A percentile compares a stretch with the other conserved stretches of the same genome.
Conservation (phyloP, 441 rosid species). For the Eruca vesicaria region DNA sequence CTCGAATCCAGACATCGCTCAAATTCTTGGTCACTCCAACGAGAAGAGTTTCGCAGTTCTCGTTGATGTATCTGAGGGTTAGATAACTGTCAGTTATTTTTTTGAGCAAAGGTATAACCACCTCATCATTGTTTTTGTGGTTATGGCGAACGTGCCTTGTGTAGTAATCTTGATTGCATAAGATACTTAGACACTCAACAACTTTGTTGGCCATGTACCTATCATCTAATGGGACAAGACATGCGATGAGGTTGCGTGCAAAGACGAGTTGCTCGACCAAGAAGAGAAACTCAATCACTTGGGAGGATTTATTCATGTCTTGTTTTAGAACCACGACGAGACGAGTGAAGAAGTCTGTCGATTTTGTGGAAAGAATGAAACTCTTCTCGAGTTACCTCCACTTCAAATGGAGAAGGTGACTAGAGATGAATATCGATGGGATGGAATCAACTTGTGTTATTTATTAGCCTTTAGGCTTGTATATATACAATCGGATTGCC, state of each 20-base stretch:
- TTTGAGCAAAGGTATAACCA: constrained; percentile 35
- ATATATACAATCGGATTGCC: too few species aligned
- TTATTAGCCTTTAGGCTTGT: too few species aligned
- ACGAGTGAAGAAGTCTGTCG: constrained; percentile 49
- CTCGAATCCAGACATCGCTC: constrained; percentile 41
- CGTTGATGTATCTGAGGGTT: constrained; percentile 36
- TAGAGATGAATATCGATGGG: too few species aligned
- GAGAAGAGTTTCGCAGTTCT: constrained; percentile 27
- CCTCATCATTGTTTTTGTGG: neutral
- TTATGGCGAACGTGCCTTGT: neutral
- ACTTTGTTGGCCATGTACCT: constrained; percentile 47
- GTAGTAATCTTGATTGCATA: neutral
- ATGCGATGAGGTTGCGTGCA: constrained; percentile 22
- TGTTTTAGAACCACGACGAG: constrained; percentile 43
- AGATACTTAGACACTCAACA: constrained; percentile 36
- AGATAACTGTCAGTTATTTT: constrained; percentile 28
- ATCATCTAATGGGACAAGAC: constrained; percentile 33
- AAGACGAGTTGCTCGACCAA: constrained; percentile 47
- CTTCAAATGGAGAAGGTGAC: neutral
- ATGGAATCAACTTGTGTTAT: too few species aligned
- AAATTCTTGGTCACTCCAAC: constrained; percentile 27
- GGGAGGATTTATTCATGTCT: constrained; percentile 41
- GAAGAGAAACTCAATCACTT: constrained; percentile 45
- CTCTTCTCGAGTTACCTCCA: constrained; percentile 33
- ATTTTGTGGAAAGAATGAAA: constrained; percentile 46